phyloP scores from a whole-genome alignment of 441 rosid species.

The Gossypium trilobum region DNA sequence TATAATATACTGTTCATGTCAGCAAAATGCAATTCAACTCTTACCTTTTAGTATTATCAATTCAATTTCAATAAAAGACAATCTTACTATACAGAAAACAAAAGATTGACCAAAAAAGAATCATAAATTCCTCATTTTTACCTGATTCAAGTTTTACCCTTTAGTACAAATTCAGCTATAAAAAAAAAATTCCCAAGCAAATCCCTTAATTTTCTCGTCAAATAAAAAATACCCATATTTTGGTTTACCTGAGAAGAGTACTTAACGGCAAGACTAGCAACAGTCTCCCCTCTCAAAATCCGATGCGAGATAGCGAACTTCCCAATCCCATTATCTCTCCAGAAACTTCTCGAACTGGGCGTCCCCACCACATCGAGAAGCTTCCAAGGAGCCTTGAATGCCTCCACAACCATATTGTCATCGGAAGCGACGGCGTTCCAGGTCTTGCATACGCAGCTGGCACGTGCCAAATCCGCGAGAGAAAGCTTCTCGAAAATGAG shows the following conservation, averaged over 20 bases:
- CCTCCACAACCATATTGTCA: slow-evolving; percentile 33
- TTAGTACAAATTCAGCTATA: not conserved
- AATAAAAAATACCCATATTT: not conserved
- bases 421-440: slow-evolving; percentile 57
- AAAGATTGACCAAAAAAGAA: not conserved
- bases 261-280: slow-evolving; percentile 73
- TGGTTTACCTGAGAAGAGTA: slow-evolving; percentile 67
- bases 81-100: not conserved
- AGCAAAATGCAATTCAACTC: not conserved
- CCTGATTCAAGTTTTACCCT: not conserved
- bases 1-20: not conserved
- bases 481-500: slow-evolving; percentile 51
- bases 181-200: not conserved
- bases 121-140: not conserved
- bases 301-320: slow-evolving; percentile 77
- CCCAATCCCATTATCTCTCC: slow-evolving; percentile 66
- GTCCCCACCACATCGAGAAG: slow-evolving; percentile 53
- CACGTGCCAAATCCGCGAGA: slow-evolving; percentile 60
- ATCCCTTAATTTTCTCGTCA: slow-evolving; percentile 3
- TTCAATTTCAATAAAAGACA: not conserved
- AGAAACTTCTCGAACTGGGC: slow-evolving; percentile 49
- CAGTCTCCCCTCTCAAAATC: slow-evolving; percentile 53
- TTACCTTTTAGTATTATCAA: not conserved
- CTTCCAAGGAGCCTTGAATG: slow-evolving; percentile 62
- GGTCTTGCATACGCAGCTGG: slow-evolving; percentile 65